Evolutionary conservation across 2,329 filamentous ascomycete species (phyloP).

Genomic region (Aspergillus versicolor): DNA sequence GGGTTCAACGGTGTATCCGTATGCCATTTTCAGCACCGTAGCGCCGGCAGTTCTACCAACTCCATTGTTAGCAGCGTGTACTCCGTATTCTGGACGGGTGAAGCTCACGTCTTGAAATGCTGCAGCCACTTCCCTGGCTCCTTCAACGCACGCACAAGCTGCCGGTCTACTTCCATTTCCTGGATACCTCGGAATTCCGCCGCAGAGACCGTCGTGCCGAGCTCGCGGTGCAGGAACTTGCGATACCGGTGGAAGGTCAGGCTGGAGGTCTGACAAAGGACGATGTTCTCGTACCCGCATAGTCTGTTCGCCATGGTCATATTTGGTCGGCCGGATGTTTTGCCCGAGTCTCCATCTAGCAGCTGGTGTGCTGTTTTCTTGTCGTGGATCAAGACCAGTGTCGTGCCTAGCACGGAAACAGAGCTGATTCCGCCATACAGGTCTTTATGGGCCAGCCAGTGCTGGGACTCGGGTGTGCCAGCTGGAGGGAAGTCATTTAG

Average conservation of each 20-base stretch:
- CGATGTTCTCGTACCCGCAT: slow-evolving; percentile 41
- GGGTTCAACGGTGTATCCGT: slow-evolving; percentile 31
- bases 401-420: slow-evolving; percentile 32
- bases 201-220: slow-evolving; percentile 45
- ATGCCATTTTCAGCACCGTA: slow-evolving; percentile 43
- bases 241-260: slow-evolving; percentile 41
- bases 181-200: slow-evolving; percentile 43
- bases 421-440: slow-evolving; percentile 36
- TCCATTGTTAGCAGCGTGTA: neutral
- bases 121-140: slow-evolving; percentile 39
- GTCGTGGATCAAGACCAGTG: slow-evolving; percentile 35
- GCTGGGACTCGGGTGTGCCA: slow-evolving; percentile 35
- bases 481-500: slow-evolving; percentile 46
- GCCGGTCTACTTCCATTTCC: slow-evolving; percentile 44
- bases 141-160: slow-evolving; percentile 44
- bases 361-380: slow-evolving; percentile 27
- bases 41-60: slow-evolving; percentile 34
- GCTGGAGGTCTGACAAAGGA: slow-evolving; percentile 38
- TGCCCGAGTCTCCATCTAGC: slow-evolving; percentile 29
- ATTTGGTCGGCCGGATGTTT: slow-evolving; percentile 26
- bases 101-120: slow-evolving; percentile 40
- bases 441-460: slow-evolving; percentile 44
- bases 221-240: slow-evolving; percentile 44
- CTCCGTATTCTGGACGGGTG: no score
- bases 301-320: slow-evolving; percentile 33